These are phyloP conservation scores for Gracilaria vermiculophylla DNA, from an alignment of 23 red algal species.

Conservation along the genomic window DNA sequence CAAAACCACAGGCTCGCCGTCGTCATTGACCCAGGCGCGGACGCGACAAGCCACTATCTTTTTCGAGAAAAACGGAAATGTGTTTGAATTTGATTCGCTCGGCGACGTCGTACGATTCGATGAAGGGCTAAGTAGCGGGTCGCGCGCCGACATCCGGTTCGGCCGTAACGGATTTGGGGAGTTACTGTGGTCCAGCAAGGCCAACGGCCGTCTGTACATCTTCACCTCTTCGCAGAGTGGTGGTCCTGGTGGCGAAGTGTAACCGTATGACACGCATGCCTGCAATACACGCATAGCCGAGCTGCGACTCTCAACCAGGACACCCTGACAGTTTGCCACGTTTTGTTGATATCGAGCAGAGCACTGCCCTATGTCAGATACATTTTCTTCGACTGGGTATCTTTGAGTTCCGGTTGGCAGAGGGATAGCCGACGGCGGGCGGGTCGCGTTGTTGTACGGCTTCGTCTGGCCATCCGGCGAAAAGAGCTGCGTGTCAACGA, in stretches of 20 bases:
- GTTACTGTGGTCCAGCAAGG: slow-evolving; percentile 55
- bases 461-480: too few species aligned
- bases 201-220: slow-evolving; percentile 18
- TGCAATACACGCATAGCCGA: too few species aligned
- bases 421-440: too few species aligned
- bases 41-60: slow-evolving; percentile 18
- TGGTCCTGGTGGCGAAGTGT: neutral
- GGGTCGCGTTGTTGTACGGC: too few species aligned
- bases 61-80: slow-evolving; percentile 1
- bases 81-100: slow-evolving; percentile 1
- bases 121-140: neutral
- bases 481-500: too few species aligned
- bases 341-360: too few species aligned
- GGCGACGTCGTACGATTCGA: slow-evolving; percentile 44
- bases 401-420: too few species aligned
- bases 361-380: too few species aligned
- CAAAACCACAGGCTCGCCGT: neutral
- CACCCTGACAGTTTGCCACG: too few species aligned
- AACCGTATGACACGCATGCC: too few species aligned
- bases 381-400: too few species aligned
- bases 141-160: slow-evolving; percentile 38
- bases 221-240: slow-evolving; percentile 34
- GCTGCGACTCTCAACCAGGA: too few species aligned
- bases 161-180: slow-evolving; percentile 2
- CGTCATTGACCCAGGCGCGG: slow-evolving; percentile 6